These are phyloP conservation scores for Podospora pseudoanserina DNA, from an alignment of 495 filamentous ascomycete species.

Conservation along the genomic window DNA sequence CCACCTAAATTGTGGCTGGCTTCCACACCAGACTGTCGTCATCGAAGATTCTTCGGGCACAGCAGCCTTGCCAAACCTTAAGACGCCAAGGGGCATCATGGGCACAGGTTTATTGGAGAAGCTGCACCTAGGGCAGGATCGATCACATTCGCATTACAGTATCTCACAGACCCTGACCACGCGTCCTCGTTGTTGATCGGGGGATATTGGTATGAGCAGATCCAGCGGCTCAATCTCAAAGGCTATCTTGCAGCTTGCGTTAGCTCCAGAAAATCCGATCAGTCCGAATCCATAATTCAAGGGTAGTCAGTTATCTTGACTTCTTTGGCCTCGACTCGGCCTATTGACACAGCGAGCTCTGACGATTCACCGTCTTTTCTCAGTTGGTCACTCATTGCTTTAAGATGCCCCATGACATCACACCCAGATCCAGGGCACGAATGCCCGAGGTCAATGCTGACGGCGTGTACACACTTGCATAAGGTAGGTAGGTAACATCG, in stretches of 20 bases:
- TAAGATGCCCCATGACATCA: neutral
- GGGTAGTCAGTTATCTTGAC: neutral
- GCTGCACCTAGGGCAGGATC: neutral
- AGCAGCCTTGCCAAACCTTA: neutral
- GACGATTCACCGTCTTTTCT: neutral
- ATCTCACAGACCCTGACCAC: neutral
- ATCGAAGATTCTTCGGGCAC: neutral
- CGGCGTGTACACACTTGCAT: neutral
- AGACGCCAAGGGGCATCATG: neutral
- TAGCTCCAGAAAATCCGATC: neutral
- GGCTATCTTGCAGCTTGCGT: slow-evolving; percentile 2
- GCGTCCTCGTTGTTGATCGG: neutral
- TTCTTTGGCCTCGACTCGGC: neutral
- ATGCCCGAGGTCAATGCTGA: neutral
- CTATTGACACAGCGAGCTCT: neutral
- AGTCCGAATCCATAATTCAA: neutral
- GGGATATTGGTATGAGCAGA: neutral
- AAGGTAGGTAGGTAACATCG: neutral
- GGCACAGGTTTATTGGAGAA: neutral
- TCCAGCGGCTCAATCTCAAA: neutral
- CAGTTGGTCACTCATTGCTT: neutral
- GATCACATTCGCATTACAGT: neutral
- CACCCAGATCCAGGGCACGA: neutral
- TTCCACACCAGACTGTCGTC: neutral
- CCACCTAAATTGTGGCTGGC: neutral